phyloP scores from a whole-genome alignment of 306 rosid genomes.

The Sesbania bispinosa region DNA sequence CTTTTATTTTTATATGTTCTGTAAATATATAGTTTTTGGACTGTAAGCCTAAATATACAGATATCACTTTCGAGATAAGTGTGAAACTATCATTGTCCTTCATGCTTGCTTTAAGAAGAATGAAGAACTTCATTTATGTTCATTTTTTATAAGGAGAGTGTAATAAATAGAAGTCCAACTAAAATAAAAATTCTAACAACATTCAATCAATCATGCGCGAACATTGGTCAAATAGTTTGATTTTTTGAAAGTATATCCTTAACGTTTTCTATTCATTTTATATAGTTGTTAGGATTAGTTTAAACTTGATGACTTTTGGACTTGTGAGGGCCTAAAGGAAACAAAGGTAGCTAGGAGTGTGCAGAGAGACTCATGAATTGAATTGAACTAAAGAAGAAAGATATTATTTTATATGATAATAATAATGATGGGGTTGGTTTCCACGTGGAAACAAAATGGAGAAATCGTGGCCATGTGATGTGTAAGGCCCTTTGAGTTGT shows the following conservation, averaged over 20 bases:
- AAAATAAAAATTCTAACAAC: neutral
- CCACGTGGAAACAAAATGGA: neutral
- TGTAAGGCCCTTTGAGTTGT: constrained; percentile 29
- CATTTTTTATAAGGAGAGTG: neutral
- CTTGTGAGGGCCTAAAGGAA: neutral
- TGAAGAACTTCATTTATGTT: neutral
- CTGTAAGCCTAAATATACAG: neutral
- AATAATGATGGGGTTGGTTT: neutral
- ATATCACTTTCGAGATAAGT: neutral
- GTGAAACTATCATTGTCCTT: neutral
- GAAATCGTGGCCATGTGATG: constrained; percentile 31
- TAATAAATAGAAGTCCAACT: constrained; percentile 4
- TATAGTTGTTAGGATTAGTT: neutral
- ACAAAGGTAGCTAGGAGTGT: neutral
- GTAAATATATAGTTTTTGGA: neutral
- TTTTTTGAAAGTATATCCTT: neutral
- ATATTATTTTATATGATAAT: neutral
- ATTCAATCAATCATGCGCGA: neutral
- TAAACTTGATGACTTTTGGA: neutral
- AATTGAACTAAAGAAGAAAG: too few relatives aligned
- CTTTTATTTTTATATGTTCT: neutral
- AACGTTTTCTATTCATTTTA: neutral
- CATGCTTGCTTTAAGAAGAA: neutral
- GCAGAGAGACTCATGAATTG: too few relatives aligned
- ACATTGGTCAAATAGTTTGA: neutral